Evolutionary conservation across 306 rosid genomes (phyloP), one percentile per base, ranked within the genome.

Genomic region (Ceratonia siliqua): DNA sequence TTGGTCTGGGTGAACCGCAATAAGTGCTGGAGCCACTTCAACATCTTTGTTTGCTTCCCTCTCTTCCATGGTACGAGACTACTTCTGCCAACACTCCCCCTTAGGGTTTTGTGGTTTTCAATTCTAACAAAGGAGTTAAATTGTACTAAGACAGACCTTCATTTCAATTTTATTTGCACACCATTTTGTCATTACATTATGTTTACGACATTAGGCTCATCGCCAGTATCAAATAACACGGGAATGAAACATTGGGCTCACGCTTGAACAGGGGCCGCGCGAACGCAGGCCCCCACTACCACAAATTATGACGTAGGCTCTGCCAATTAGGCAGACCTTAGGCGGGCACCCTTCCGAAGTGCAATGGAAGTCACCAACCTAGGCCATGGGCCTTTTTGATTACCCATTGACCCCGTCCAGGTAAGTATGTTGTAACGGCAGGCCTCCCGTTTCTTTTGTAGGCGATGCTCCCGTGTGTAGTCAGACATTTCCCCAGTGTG

Each of bases 1-100:
- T 8, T 82, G 85, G 62, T 75, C 25, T 0, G 97, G 98, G 58
- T 94, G 91, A 69, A 94, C 93, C 0, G 97, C 79, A 28, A 90
- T 87, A 17, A 91, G 84, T 0, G 98, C 98, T 9, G 98, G 97
- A 30, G 97, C 97, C 0, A 91, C 92, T 70, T 91, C 90, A 0
- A 62, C 62, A 13, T 88, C 89, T 50, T 84, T 88, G 79, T 49
- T 89, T 7, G 77, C 42, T 49, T 88, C 92, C 38, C 77, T 92
- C 36, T 81, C 88, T 22, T 86, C 90, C 76, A 68, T 83, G n/a
- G 67, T 0, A 61, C 8, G 28, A 12, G 1, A 18, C 27, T 18
- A 1, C n/a, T 35, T 28, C 32, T 28, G 2, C 2, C 32, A 28
- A 28, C 32, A 28, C 32, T 28, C 32, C 4, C 32, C 4, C 32